These are phyloP conservation scores for Salix viminalis DNA, from an alignment of 345 rosid species.

Conservation along the genomic window DNA sequence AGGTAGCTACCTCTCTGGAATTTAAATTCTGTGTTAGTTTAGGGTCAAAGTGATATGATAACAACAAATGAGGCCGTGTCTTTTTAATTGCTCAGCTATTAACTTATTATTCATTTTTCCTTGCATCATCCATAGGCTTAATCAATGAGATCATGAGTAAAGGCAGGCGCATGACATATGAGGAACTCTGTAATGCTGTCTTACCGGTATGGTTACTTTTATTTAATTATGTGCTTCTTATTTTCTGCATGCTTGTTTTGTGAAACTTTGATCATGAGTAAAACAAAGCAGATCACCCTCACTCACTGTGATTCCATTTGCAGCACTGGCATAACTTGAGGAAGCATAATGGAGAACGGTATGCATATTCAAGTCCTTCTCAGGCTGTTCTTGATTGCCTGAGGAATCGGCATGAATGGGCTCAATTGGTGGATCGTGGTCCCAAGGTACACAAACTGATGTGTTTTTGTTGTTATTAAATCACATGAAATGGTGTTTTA, in stretches of 20 bases:
- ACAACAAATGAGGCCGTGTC: background rate
- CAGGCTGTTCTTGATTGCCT: constrained; percentile 99
- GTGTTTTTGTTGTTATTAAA: too few relatives aligned
- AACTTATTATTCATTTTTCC: background rate
- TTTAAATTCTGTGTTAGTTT: background rate
- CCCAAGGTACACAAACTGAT: constrained; percentile 62
- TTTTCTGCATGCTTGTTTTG: constrained; percentile 8
- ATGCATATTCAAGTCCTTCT: constrained; percentile 94
- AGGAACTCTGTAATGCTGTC: constrained; percentile 93
- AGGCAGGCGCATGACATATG: constrained; percentile 88
- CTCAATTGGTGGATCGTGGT: constrained; percentile 94
- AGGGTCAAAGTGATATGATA: background rate
- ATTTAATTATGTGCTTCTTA: background rate
- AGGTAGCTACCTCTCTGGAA: constrained; percentile 30
- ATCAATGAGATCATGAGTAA: constrained; percentile 91
- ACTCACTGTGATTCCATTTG: constrained; percentile 19
- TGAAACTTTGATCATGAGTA: background rate
- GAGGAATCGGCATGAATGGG: constrained; percentile 95
- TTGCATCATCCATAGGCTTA: constrained; percentile 39
- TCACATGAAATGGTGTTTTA: background rate
- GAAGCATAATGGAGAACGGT: constrained; percentile 97
- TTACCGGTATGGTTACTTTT: constrained; percentile 59
- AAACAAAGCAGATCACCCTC: background rate
- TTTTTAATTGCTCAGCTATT: background rate
- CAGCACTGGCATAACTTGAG: constrained; percentile 98